Percentiles rank a stretch among this genome's conserved stretches.
phyloP scores from a whole-genome alignment of 2,329 filamentous ascomycete species.

The Fusarium sp. region DNA sequence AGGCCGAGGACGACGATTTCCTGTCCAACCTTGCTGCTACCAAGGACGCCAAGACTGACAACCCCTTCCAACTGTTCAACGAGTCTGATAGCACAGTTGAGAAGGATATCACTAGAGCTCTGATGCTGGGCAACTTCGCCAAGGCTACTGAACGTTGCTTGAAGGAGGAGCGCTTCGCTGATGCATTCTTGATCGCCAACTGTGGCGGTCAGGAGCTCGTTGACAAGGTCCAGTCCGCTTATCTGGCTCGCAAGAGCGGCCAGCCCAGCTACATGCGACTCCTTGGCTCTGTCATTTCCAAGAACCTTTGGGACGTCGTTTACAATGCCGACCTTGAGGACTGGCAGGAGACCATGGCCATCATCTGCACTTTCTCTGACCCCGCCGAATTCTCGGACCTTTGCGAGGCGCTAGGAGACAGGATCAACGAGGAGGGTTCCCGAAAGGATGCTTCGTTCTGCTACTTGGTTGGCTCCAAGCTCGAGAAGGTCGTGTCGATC shows the following conservation, averaged over 20 bases:
- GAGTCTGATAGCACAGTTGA: slow-evolving; percentile 88
- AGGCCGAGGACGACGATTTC: slow-evolving; percentile 84
- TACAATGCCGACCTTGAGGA: slow-evolving; percentile 93
- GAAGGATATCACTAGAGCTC: slow-evolving; percentile 84
- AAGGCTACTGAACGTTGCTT: slow-evolving; percentile 90
- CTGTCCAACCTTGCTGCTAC: slow-evolving; percentile 85
- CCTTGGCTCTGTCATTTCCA: slow-evolving; percentile 90
- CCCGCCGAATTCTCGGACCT: slow-evolving; percentile 92
- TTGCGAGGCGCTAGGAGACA: slow-evolving; percentile 93
- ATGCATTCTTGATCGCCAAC: slow-evolving; percentile 98
- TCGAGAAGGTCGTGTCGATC: slow-evolving; percentile 96
- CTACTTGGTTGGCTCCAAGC: slow-evolving; percentile 93
- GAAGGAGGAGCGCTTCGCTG: slow-evolving; percentile 88
- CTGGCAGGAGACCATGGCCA: slow-evolving; percentile 98
- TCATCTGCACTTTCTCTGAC: slow-evolving; percentile 94
- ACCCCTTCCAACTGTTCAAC: slow-evolving; percentile 90
- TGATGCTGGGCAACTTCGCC: slow-evolving; percentile 92
- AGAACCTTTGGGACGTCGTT: slow-evolving; percentile 98
- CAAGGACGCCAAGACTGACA: slow-evolving; percentile 92
- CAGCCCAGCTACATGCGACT: slow-evolving; percentile 93
- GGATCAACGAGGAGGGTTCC: slow-evolving; percentile 81
- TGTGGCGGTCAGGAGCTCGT: slow-evolving; percentile 94
- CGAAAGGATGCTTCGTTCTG: slow-evolving; percentile 96
- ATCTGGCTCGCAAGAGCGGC: slow-evolving; percentile 84
- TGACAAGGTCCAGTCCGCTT: slow-evolving; percentile 92